phyloP scores from a whole-genome alignment of 2,329 filamentous ascomycete genomes.

The Tothia fuscella region DNA sequence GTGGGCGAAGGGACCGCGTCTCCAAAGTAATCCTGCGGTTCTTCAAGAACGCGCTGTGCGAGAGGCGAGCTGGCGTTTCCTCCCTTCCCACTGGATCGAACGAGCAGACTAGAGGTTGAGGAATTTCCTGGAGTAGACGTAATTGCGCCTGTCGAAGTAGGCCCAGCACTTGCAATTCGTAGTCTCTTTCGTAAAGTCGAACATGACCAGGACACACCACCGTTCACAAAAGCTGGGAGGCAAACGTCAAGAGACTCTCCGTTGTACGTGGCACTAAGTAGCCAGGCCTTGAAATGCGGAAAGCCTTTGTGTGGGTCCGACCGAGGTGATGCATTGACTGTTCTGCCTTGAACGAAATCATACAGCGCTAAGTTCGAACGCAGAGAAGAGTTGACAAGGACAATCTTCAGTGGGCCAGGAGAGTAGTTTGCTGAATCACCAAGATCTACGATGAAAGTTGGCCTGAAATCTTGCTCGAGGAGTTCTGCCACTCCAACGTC shows the following conservation, averaged over 20 bases:
- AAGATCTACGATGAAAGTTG: slow-evolving; percentile 64
- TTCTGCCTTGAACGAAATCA: slow-evolving; percentile 43
- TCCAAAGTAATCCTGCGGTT: slow-evolving; percentile 7
- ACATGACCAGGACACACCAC: slow-evolving; percentile 56
- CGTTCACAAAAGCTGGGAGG: slow-evolving; percentile 45
- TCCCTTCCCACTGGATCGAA: not conserved
- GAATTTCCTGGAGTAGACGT: slow-evolving; percentile 10
- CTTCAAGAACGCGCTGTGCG: not conserved
- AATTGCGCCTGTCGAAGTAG: too few relatives aligned
- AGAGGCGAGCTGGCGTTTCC: not conserved
- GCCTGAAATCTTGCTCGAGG: slow-evolving; percentile 63
- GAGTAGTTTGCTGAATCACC: slow-evolving; percentile 44
- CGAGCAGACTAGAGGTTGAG: slow-evolving; percentile 1
- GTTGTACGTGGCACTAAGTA: slow-evolving; percentile 43
- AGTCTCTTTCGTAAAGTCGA: slow-evolving; percentile 57
- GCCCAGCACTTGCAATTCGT: slow-evolving; percentile 50
- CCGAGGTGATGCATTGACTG: slow-evolving; percentile 23
- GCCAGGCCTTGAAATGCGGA: slow-evolving; percentile 57
- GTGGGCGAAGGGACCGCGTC: slow-evolving; percentile 1
- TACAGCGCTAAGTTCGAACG: slow-evolving; percentile 44
- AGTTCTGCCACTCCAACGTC: slow-evolving; percentile 59
- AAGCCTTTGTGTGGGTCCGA: slow-evolving; percentile 37
- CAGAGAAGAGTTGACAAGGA: slow-evolving; percentile 59
- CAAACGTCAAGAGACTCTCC: slow-evolving; percentile 42
- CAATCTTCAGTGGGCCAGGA: slow-evolving; percentile 43